Evolutionary conservation across 2,329 filamentous ascomycete genomes (phyloP), one percentile per base, ranked within the genome.

Genomic region (Aspergillus phoenicis): DNA sequence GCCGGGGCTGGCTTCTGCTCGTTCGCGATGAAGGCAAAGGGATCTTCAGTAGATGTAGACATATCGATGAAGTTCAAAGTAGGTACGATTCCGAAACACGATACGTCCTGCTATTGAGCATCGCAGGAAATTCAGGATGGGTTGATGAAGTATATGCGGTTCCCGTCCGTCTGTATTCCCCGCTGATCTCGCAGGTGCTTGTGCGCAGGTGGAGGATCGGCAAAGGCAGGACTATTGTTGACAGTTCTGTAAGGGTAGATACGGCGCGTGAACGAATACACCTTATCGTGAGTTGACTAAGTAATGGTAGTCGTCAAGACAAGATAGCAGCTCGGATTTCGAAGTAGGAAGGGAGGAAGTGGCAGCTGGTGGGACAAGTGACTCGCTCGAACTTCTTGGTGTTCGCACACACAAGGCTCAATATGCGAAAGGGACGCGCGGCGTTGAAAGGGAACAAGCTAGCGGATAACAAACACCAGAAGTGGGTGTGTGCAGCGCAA

Each of bases 1-100:
- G 68, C 56, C 36, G 26, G 53, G 8, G 68, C 59, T 22, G 73
- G 69, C 64, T 76, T 76, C 52, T 67, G 70, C 59, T 76, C 64
- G n/a, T 69, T 63, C 55, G 70, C 72, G 56, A 74, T 52, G 63
- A 75, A 76, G 57, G 73, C 62, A 57, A 77, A 75, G n/a, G 73
- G 71, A 60, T 77, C 75, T 61, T 75, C 69, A 49, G 70, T 67
- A 62, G 75, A 70, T 74, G 70, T 67, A 64, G 75, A 70, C 75
- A 77, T 77, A 47, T 65, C 63, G 65, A 62, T 39, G 47, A 47
- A 52, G 59, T 62, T 62, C 30, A 62, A 51, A 58, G 48, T 49
- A 54, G 51, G 47, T 41, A 22, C 47, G 48, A 43, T 48, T 53
- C 28, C 61, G 26, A 15, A 52, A 51, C 41, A 10, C 36, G 52